Percentiles rank a stretch among this genome's conserved stretches.
Evolutionary conservation across 257 asterid genomes (phyloP).

Genomic region (Eustoma russellianum): DNA sequence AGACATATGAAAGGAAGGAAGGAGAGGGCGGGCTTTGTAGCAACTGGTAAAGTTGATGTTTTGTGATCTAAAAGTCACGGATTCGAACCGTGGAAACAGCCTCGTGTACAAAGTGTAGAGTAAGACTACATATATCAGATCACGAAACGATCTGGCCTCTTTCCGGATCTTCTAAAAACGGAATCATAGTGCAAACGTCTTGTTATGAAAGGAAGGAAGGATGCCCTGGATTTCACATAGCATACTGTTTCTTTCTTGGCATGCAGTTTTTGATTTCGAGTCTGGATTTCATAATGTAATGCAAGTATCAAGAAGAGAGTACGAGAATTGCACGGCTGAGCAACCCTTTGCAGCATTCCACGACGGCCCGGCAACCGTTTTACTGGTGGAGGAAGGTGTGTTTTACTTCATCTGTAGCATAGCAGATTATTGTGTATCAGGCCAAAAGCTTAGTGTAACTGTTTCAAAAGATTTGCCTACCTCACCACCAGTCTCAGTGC

Average conservation of each 20-base stretch:
- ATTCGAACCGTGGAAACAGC: too few relatives aligned
- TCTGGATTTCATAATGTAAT: conserved; percentile 42
- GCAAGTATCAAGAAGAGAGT: conserved; percentile 46
- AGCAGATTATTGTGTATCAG: conserved; percentile 47
- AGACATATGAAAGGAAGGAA: too few relatives aligned
- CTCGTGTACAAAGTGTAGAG: too few relatives aligned
- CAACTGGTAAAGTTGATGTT: too few relatives aligned
- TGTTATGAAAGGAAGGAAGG: neutral
- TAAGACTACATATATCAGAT: too few relatives aligned
- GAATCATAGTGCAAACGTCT: too few relatives aligned
- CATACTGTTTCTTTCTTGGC: neutral
- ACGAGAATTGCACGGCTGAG: conserved; percentile 35
- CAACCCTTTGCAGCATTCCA: conserved; percentile 27
- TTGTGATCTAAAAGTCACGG: too few relatives aligned
- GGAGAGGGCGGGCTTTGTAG: too few relatives aligned
- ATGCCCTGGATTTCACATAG: neutral
- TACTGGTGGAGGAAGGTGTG: conserved; percentile 30
- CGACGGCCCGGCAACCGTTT: conserved; percentile 39
- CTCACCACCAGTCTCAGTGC: conserved; percentile 4
- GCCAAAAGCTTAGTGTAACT: conserved; percentile 34
- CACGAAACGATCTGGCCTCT: too few relatives aligned
- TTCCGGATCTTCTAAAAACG: too few relatives aligned
- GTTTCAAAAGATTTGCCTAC: conserved; percentile 12
- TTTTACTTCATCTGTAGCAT: conserved; percentile 49
- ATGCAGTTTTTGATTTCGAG: conserved; percentile 58